Base-by-base conservation (phyloP, 148 eudicot species). In the Heliosperma pusillum region DNA sequence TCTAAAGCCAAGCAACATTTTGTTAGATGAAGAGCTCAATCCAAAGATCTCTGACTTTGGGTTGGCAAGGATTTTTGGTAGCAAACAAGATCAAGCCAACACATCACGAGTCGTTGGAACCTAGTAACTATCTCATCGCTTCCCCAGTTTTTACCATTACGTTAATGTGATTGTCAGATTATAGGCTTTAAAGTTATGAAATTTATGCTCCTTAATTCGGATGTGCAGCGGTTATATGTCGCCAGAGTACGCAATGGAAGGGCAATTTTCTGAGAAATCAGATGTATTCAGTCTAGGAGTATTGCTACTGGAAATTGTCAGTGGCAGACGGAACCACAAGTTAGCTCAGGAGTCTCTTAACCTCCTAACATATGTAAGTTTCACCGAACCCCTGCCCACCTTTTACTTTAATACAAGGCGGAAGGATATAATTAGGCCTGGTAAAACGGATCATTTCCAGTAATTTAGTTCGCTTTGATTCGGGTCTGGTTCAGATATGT, bases 31-130 rank as follows among this genome's bases (percentile, higher is more conserved):
- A 47, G 81, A 81, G 10, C 78, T 86, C 60, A 81, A 75, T 26
- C 86, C 91, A 0, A 88, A 88, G 79, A 86, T 82, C 44, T 79
- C 89, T 8, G 89, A 88, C 62, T 88, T 86, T 68, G 89, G 89
- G 5, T 83, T 85, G 86, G 91, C 91, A 22, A 83, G 89, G 72
- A 86, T 86, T 20, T 82, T 88, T 45, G 87, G 83, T 22, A 86
- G 79, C 56, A 82, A 86, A 53, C 84, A 86, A 74, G 80, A 82
- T 63, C 84, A 88, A 85, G 88, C 80, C 2, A 85, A 79, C 33
- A 90, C 90, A 10, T 56, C 20, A 53, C 77, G 89, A 66, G 84
- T 90, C 12, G 90, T 86, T 19, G 95, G 95, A 64, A 90, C 91
- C 61, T 86, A 84, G 95, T 90, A 85, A 85, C 86, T 66, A 29